These are phyloP conservation scores for Yarrowia keelungensis DNA, from an alignment of 805 yeast genomes.

Conservation along the genomic window DNA sequence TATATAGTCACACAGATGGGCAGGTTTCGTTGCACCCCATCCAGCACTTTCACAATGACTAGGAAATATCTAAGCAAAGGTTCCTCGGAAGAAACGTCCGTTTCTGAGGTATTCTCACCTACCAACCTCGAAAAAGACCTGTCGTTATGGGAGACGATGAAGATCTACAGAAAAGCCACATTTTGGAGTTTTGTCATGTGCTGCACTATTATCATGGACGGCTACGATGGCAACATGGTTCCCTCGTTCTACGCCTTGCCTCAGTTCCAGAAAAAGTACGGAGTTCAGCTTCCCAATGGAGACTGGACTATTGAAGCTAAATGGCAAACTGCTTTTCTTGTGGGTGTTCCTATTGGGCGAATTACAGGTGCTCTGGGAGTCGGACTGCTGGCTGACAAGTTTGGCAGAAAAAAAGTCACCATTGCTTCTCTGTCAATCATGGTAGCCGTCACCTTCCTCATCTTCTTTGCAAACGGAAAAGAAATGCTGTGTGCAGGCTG, in stretches of 20 bases:
- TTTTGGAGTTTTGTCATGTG: conserved; percentile 57
- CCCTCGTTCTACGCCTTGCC: conserved; percentile 56
- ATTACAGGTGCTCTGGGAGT: conserved; percentile 57
- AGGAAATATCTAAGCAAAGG: not conserved
- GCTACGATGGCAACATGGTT: conserved; percentile 56
- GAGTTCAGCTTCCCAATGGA: conserved; percentile 43
- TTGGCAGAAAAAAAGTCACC: conserved; percentile 56
- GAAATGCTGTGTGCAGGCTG: conserved; percentile 53
- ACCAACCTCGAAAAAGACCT: conserved; percentile 3
- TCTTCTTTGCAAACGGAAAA: conserved; percentile 55
- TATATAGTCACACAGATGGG: no score
- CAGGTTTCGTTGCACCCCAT: no score
- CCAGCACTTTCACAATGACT: not conserved
- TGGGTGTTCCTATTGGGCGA: conserved; percentile 53
- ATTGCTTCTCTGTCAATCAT: conserved; percentile 44
- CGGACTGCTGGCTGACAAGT: conserved; percentile 55
- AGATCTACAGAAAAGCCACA: conserved; percentile 54
- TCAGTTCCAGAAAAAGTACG: conserved; percentile 54
- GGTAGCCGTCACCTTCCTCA: conserved; percentile 41
- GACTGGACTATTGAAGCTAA: conserved; percentile 40
- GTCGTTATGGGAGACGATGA: not conserved
- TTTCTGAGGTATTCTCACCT: not conserved
- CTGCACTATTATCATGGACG: conserved; percentile 57
- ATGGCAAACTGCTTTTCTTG: conserved; percentile 47
- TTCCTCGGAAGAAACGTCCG: no score